Evolutionary conservation across 176 grass and related monocot genomes (phyloP).

Genomic region (Ampelocalamus luodianensis): DNA sequence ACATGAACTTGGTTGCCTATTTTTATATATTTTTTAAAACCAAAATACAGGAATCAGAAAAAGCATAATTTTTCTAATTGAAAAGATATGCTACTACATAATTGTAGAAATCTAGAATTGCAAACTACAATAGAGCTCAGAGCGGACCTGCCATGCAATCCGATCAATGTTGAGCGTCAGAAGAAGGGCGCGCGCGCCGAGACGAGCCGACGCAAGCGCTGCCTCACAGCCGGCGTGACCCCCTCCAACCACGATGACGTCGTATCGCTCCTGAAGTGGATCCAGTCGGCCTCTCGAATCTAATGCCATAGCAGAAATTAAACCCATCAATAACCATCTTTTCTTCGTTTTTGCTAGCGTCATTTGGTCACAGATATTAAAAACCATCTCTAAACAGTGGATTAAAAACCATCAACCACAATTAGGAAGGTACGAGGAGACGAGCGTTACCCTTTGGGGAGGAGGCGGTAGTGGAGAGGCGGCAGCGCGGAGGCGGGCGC

Average conservation of each 20-base stretch:
- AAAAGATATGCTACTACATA: neutral
- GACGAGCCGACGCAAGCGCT: slow-evolving; percentile 84
- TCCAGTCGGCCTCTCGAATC: slow-evolving; percentile 41
- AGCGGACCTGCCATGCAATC: slow-evolving; percentile 91
- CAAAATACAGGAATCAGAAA: neutral
- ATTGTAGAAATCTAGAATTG: neutral
- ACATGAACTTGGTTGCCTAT: neutral
- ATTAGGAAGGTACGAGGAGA: neutral
- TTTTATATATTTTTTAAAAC: neutral
- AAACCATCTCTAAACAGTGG: neutral
- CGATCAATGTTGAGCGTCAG: slow-evolving; percentile 96
- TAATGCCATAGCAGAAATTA: slow-evolving; percentile 31
- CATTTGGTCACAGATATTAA: neutral
- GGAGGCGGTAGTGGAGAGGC: slow-evolving; percentile 26
- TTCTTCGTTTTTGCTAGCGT: neutral
- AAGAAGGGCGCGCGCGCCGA: slow-evolving; percentile 87
- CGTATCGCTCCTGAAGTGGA: slow-evolving; percentile 66
- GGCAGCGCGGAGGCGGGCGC: slow-evolving; percentile 7
- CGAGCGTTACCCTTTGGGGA: slow-evolving; percentile 36
- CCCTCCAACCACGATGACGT: slow-evolving; percentile 95
- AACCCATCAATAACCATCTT: neutral
- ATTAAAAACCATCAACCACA: neutral
- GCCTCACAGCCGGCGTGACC: slow-evolving; percentile 96
- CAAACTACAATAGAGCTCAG: neutral
- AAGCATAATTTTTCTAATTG: neutral